Evolutionary conservation across 176 grass and related monocot species (phyloP), one percentile per base, ranked within the genome.

Genomic region (Themeda triandra): DNA sequence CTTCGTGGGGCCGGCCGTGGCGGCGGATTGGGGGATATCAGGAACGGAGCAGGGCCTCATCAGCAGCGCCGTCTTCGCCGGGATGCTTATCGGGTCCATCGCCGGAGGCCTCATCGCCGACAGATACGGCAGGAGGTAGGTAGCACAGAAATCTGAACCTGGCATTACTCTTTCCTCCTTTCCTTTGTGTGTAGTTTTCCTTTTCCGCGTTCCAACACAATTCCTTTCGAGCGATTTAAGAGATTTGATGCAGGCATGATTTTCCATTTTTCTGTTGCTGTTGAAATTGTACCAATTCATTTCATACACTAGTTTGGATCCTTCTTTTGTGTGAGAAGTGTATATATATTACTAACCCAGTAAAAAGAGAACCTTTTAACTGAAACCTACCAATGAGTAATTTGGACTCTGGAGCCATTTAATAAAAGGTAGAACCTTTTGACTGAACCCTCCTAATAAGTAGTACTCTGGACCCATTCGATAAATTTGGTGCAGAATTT

Each of bases 61-160:
- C 45, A 90, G 69, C 64, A 94, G 86, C 82, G 86, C 86, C 12
- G 83, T 91, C 37, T 94, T 94, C 63, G 83, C 28, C 17, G 88
- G 92, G 44, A 94, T 90, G 92, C 33, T 94, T 29, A 27, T 91
- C 11, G 92, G 92, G 8, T 32, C 88, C 6, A 86, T 65, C 51
- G 54, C 83, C 31, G 85, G 86, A 48, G 88, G 92, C 64, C 29
- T 91, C n/a, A 64, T 83, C 40, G 62, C 88, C 4, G 91, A 93
- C 75, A 88, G 81, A 53, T 88, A 86, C 58, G 91, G 91, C 9
- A 85, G 91, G 51, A 93, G 91, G 91, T 75, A 93, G 91, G 91
- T 75, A 37, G 13, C 9, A 68, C 66, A 68, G 21, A 68, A 68
- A 37, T 36, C 66, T 68, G 32, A 68, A 68, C 17, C 9, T 67